Evolutionary conservation across 768 basidiomycete species (phyloP).

Genomic region (Austroboletus festivus): DNA sequence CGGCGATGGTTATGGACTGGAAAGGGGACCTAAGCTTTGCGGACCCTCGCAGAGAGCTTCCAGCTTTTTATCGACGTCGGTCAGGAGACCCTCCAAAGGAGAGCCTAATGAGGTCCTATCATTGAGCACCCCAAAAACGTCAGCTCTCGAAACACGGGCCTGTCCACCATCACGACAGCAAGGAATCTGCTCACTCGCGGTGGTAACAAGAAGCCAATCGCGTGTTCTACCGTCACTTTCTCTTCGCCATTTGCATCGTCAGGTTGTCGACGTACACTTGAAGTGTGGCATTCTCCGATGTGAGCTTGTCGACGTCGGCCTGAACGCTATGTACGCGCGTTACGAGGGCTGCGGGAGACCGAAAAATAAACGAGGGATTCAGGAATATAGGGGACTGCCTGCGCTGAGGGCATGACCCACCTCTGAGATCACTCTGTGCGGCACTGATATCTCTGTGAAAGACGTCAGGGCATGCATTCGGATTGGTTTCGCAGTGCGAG

Average conservation of each 20-base stretch:
- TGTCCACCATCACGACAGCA: no score
- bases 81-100: not conserved
- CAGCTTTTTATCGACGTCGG: not conserved
- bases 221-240: conserved; percentile 45
- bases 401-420: conserved; percentile 39
- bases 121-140: not conserved
- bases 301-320: conserved; percentile 75
- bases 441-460: conserved; percentile 64
- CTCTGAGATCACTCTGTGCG: conserved; percentile 72
- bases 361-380: not conserved
- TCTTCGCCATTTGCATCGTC: conserved; percentile 82
- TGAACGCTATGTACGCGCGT: conserved; percentile 66
- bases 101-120: not conserved
- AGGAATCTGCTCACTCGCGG: conserved; percentile 6
- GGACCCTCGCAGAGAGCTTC: not conserved
- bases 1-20: not conserved
- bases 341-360: conserved; percentile 51
- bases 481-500: not conserved
- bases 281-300: conserved; percentile 75
- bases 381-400: not conserved
- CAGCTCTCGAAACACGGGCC: no score
- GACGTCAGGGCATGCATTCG: not conserved
- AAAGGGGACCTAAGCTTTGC: not conserved
- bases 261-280: conserved; percentile 91
- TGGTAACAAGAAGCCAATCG: not conserved